Evolutionary conservation across 345 rosid species (phyloP).

Genomic region (Aquilaria sinensis): DNA sequence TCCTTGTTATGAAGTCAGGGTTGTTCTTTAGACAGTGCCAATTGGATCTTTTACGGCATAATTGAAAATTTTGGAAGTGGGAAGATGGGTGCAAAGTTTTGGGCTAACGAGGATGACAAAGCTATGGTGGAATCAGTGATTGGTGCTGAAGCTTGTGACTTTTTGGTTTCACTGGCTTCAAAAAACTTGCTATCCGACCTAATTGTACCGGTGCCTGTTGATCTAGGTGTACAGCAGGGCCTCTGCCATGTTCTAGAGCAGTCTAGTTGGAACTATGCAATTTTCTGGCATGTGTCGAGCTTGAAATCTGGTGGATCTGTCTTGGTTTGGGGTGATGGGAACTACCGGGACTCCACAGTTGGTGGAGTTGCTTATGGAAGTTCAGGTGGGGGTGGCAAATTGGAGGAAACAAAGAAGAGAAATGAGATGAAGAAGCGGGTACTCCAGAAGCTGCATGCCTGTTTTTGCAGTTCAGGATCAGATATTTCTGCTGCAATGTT

Average conservation of each 20-base stretch:
- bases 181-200: constrained; percentile 29
- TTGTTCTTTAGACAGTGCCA: not conserved
- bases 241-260: constrained; percentile 59
- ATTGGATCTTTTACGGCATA: constrained; percentile 11
- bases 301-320: constrained; percentile 59
- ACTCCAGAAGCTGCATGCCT: constrained; percentile 57
- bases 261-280: constrained; percentile 71
- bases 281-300: constrained; percentile 60
- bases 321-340: constrained; percentile 88
- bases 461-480: constrained; percentile 41
- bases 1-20: constrained; percentile 5
- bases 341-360: constrained; percentile 36
- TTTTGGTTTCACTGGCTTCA: constrained; percentile 51
- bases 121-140: constrained; percentile 68
- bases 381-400: constrained; percentile 22
- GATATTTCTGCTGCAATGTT: constrained; percentile 33
- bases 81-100: constrained; percentile 65
- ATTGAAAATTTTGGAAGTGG: not conserved
- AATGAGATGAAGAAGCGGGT: constrained; percentile 56
- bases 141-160: constrained; percentile 72
- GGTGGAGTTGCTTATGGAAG: constrained; percentile 29
- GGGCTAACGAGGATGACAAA: constrained; percentile 60
- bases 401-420: constrained; percentile 39
- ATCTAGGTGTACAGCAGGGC: constrained; percentile 55
- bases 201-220: constrained; percentile 41